Conservation (phyloP, 345 rosid species). For the Eucalyptus cloeziana region DNA sequence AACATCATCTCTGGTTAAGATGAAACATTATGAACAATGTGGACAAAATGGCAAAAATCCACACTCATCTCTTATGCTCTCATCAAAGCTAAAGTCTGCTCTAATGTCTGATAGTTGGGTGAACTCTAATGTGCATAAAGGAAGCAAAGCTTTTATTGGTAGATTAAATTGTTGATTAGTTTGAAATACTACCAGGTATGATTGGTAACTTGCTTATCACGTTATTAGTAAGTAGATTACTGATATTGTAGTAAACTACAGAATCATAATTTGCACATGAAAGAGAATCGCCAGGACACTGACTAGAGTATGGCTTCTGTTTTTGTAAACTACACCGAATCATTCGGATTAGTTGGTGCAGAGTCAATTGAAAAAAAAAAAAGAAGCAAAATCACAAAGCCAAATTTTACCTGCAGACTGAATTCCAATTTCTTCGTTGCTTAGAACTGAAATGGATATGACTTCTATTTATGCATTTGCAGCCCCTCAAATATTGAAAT, state of each 20-base stretch:
- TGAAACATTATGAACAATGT: not conserved
- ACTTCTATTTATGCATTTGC: not conserved
- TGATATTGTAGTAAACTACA: not conserved
- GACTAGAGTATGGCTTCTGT: not conserved
- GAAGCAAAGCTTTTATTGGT: not conserved
- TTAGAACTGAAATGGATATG: not conserved
- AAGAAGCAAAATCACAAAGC: not conserved
- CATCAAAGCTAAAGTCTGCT: not conserved
- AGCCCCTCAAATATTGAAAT: not conserved
- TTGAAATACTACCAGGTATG: not conserved
- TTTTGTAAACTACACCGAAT: not conserved
- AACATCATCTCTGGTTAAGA: not conserved
- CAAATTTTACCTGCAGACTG: not conserved
- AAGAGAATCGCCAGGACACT: not conserved
- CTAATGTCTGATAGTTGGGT: not conserved
- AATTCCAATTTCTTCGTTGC: not conserved
- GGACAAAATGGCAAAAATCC: not conserved
- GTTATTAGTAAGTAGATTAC: not conserved
- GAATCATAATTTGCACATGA: not conserved
- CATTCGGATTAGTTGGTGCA: not conserved
- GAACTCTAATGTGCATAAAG: not conserved
- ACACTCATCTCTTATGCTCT: not conserved
- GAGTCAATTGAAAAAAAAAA: not conserved
- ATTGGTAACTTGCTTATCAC: not conserved
- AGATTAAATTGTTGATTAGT: not conserved